Percentiles rank a stretch among this genome's conserved stretches.
phyloP scores from a whole-genome alignment of 495 filamentous ascomycete species.

The Penicillium lagena region DNA sequence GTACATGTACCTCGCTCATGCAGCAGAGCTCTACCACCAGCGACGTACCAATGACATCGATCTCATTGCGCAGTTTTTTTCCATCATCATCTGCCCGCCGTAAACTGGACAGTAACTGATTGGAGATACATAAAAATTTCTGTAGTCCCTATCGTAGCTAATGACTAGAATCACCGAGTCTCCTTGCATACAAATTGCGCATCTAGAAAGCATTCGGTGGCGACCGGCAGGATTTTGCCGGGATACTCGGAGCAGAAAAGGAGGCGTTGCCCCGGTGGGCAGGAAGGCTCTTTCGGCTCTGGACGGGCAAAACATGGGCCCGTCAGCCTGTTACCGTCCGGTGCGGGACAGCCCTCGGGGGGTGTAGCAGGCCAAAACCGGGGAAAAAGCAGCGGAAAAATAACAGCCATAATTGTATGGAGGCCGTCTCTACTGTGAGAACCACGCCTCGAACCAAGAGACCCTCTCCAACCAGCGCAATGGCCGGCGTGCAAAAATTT shows the following conservation, averaged over 20 bases:
- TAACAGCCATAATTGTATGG: neutral
- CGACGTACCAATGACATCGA: slow-evolving; percentile 12
- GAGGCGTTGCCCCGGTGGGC: slow-evolving; percentile 21
- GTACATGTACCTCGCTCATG: slow-evolving; percentile 16
- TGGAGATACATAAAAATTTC: too few species aligned
- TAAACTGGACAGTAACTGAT: too few species aligned
- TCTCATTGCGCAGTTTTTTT: too few species aligned
- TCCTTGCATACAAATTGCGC: neutral
- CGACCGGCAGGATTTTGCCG: slow-evolving; percentile 6
- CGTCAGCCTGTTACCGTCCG: slow-evolving; percentile 15
- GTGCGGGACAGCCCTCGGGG: too few species aligned
- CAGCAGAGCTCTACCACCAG: slow-evolving; percentile 11
- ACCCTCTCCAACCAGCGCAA: neutral
- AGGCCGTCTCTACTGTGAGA: too few species aligned
- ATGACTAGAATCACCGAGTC: neutral
- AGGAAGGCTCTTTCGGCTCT: slow-evolving; percentile 11
- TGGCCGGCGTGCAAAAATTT: slow-evolving; percentile 17
- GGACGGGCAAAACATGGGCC: slow-evolving; percentile 17
- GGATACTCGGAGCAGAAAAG: slow-evolving; percentile 20
- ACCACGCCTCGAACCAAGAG: too few species aligned
- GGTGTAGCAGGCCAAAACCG: neutral
- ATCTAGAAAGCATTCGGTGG: slow-evolving; percentile 3
- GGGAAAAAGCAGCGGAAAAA: neutral
- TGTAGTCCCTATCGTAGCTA: too few species aligned
- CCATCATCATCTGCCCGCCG: too few species aligned